Evolutionary conservation across 2,329 filamentous ascomycete species (phyloP), one percentile per base, ranked within the genome.

Genomic region (Berkeleyomyces basicola): DNA sequence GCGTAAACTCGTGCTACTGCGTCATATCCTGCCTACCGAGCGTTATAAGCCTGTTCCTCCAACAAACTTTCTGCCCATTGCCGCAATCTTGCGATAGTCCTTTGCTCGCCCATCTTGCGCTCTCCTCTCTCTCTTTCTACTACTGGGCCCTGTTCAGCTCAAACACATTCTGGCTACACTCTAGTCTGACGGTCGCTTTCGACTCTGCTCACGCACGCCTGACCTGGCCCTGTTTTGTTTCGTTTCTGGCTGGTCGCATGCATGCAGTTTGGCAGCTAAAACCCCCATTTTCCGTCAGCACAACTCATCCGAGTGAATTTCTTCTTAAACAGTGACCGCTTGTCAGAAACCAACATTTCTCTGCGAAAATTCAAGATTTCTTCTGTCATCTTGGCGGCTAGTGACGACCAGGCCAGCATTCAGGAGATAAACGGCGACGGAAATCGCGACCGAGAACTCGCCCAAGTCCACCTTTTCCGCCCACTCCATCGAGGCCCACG

Each of bases 401-500:
- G 33, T n/a, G n/a, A 16, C 16, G 39, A 9, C 39, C 39, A 16
- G 4, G n/a, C 51, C 11, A 4, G 6, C 4, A 37, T 4, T 37
- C 2, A 16, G 14, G 39, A 55, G 7, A 37, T 2, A 55, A 55
- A 55, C 33, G 3, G 33, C 11, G 51, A 37, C 33, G 14, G 51
- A 55, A 55, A 55, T n/a, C 36, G 51, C 51, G 51, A 39, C 51
- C n/a, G n/a, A 14, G n/a, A 39, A 37, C n/a, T 37, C 9, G 43
- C 43, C 23, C 43, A 46, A 46, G 11, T 46, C 16, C 43, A n/a
- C 14, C 43, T 46, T n/a, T n/a, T 46, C 43, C 16, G 11, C 11
- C 43, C 39, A 11, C 51, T 37, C 16, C 7, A 5, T 5, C 37
- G 47, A 46, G 42, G 49, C 60, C 63, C 59, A 71, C 59, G 59